Conservation (phyloP, 768 basidiomycete species). For the Clavulina sp. region DNA sequence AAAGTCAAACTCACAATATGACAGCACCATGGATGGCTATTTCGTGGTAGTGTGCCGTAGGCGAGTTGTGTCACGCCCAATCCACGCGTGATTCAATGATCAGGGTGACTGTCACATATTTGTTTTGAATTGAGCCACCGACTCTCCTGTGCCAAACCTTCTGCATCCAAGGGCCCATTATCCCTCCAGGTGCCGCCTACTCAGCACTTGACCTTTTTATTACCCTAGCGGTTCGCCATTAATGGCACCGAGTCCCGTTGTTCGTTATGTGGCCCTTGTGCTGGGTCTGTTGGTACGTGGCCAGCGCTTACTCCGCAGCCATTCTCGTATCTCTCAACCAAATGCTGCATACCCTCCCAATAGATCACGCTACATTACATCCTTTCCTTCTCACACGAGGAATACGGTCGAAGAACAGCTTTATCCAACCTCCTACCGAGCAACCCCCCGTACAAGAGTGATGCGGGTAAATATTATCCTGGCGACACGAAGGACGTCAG, state of each 20-base stretch:
- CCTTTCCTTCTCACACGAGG: slow-evolving; percentile 32
- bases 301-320: background rate
- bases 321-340: slow-evolving; percentile 4
- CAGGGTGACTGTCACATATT: background rate
- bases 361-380: slow-evolving; percentile 41
- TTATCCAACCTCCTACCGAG: slow-evolving; percentile 17
- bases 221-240: background rate
- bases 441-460: slow-evolving; percentile 34
- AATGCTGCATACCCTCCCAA: background rate
- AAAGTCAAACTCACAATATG: too few relatives aligned
- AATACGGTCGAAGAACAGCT: slow-evolving; percentile 33
- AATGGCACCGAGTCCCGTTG: background rate
- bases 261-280: background rate
- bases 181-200: background rate
- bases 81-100: background rate
- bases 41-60: background rate
- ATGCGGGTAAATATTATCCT: slow-evolving; percentile 37
- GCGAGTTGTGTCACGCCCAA: background rate
- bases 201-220: background rate
- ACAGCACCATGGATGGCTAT: background rate
- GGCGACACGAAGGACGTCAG: slow-evolving; percentile 6
- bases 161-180: background rate
- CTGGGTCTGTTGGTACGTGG: background rate
- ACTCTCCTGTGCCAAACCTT: background rate
- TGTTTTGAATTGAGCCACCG: background rate